These are phyloP conservation scores for Tympanopsis confertula DNA, from an alignment of 2,329 filamentous ascomycete species.

Conservation along the genomic window DNA sequence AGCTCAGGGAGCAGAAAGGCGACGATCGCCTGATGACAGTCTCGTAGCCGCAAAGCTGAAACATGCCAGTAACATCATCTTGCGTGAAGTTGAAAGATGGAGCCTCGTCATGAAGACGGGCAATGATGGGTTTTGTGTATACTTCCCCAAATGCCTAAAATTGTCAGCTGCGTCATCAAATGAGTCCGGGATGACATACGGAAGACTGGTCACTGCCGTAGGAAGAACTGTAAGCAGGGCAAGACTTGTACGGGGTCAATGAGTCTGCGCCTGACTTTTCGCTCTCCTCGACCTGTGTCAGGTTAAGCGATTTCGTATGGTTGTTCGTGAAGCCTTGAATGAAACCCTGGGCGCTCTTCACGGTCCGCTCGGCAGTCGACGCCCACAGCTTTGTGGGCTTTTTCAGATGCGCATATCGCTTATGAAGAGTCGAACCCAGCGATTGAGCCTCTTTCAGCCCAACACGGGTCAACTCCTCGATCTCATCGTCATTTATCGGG, in stretches of 20 bases:
- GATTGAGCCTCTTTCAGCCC: constrained; percentile 31
- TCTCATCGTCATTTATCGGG: constrained; percentile 28
- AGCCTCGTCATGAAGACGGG: constrained; percentile 28
- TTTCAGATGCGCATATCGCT: constrained; percentile 29
- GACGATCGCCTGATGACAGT: constrained; percentile 34
- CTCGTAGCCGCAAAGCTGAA: constrained; percentile 36
- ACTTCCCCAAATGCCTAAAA: constrained; percentile 20
- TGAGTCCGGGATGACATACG: constrained; percentile 7
- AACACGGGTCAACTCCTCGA: constrained; percentile 30
- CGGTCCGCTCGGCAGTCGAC: constrained; percentile 35
- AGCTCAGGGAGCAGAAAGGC: constrained; percentile 28
- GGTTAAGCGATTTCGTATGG: constrained; percentile 23
- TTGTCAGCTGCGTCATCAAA: constrained; percentile 2
- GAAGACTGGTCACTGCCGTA: constrained; percentile 31
- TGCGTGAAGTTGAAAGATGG: constrained; percentile 39
- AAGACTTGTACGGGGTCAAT: constrained; percentile 40
- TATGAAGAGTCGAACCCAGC: constrained; percentile 28
- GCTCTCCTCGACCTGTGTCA: constrained; percentile 31
- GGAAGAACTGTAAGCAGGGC: constrained; percentile 35
- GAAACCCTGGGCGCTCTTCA: constrained; percentile 32
- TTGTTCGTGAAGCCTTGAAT: constrained; percentile 30
- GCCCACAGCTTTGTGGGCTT: constrained; percentile 36
- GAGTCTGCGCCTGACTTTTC: constrained; percentile 34
- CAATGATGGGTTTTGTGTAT: constrained; percentile 37
- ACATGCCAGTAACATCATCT: constrained; percentile 35